These are phyloP conservation scores for Aspergillus chevalieri DNA, from an alignment of 2,329 filamentous ascomycete genomes.

Conservation along the genomic window DNA sequence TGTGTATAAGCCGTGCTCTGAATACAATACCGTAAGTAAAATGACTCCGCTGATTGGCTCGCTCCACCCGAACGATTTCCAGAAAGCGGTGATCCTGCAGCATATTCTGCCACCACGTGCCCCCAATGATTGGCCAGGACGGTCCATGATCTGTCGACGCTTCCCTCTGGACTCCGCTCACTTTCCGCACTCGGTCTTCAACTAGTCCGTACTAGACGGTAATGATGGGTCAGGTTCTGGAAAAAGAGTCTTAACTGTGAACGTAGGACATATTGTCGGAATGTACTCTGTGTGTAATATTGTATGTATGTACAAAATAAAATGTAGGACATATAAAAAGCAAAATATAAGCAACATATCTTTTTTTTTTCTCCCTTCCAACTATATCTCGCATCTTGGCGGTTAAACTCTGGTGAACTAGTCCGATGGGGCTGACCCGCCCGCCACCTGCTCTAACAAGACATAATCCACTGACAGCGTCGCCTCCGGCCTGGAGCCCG, in stretches of 20 bases:
- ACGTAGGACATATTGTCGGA: background rate
- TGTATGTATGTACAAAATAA: background rate
- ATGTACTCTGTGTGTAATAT: background rate
- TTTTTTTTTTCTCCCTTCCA: background rate
- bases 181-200: constrained; percentile 1
- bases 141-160: background rate
- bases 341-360: background rate
- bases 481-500: background rate
- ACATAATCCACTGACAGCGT: background rate
- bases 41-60: background rate
- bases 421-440: background rate
- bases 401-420: too few relatives aligned
- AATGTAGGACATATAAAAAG: background rate
- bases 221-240: background rate
- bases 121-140: constrained; percentile 1
- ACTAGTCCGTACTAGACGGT: background rate
- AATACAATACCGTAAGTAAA: background rate
- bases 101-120: constrained; percentile 4
- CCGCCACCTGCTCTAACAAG: background rate
- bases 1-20: background rate
- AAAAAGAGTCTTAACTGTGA: background rate
- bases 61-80: background rate
- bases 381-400: background rate
- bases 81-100: constrained; percentile 1
- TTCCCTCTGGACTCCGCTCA: background rate